Percentiles rank a stretch among this genome's conserved stretches.
Evolutionary conservation across 768 basidiomycete genomes (phyloP).

Genomic region (Lactarius evosmus): DNA sequence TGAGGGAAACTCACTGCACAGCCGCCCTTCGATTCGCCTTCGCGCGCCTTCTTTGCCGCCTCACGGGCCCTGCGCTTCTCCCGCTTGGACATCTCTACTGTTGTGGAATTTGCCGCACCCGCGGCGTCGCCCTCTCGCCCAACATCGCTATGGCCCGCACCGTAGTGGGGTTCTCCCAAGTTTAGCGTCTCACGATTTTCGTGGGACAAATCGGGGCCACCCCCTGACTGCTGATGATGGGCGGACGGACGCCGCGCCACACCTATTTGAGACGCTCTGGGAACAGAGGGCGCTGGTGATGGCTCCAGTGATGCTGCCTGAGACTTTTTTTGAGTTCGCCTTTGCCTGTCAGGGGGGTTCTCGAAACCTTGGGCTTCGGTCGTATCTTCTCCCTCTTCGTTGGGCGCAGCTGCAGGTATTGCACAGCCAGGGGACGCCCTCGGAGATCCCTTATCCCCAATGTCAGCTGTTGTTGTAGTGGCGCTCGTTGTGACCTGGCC

Average conservation of each 20-base stretch:
- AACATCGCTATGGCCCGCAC: conserved; percentile 15
- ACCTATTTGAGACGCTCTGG: conserved; percentile 7
- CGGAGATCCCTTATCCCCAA: conserved; percentile 4
- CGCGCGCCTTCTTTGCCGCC: conserved; percentile 56
- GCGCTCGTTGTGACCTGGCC: conserved; percentile 8
- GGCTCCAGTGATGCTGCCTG: conserved; percentile 4
- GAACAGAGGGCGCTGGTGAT: conserved; percentile 1
- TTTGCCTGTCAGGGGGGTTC: conserved; percentile 8
- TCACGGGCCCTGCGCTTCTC: conserved; percentile 80
- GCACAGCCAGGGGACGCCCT: conserved; percentile 12
- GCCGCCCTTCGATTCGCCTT: conserved; percentile 20
- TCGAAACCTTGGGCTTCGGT: conserved; percentile 10
- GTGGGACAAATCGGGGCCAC: background rate
- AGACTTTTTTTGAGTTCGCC: conserved; percentile 10
- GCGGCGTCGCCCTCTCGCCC: conserved; percentile 17
- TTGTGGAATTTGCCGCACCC: conserved; percentile 18
- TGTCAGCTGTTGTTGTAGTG: background rate
- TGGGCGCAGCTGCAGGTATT: background rate
- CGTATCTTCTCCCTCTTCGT: conserved; percentile 5
- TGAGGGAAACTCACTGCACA: conserved; percentile 13
- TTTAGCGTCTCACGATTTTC: conserved; percentile 12
- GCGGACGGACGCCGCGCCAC: background rate
- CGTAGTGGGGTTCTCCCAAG: background rate
- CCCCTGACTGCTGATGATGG: background rate
- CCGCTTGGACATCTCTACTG: conserved; percentile 58